These are phyloP conservation scores for Fomitopsis betulina DNA, from an alignment of 1,284 basidiomycete genomes.

Conservation along the genomic window DNA sequence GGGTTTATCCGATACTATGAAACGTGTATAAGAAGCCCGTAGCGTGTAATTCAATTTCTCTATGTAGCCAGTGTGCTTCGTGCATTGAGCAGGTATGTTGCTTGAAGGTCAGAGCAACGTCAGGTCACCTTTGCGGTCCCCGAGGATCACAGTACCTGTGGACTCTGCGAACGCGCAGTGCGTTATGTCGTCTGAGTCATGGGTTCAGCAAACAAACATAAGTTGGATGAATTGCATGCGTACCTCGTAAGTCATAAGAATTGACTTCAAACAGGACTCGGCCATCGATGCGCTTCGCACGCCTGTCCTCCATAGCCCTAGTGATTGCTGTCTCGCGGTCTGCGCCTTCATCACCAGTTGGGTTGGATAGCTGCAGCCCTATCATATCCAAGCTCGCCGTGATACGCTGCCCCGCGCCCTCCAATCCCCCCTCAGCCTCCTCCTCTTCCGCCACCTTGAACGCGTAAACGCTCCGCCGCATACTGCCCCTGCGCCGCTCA, in stretches of 20 bases:
- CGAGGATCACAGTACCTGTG: constrained; percentile 39
- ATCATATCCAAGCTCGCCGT: not conserved
- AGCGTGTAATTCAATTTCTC: not conserved
- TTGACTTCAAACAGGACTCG: constrained; percentile 34
- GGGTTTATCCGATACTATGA: not conserved
- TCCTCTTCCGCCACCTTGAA: constrained; percentile 21
- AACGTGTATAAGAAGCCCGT: not conserved
- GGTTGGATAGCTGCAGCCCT: too few relatives aligned
- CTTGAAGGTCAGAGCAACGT: not conserved
- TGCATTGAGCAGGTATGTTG: too few relatives aligned
- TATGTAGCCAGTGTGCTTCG: too few relatives aligned
- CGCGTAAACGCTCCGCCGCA: constrained; percentile 33
- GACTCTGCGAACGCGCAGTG: constrained; percentile 44
- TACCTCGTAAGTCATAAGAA: constrained; percentile 49
- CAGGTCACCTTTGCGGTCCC: constrained; percentile 38
- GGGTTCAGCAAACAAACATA: not conserved
- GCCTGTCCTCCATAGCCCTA: not conserved
- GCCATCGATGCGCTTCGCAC: constrained; percentile 23
- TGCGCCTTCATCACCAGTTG: too few relatives aligned
- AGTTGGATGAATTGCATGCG: constrained; percentile 5
- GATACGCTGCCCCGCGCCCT: not conserved
- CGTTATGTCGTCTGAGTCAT: constrained; percentile 39
- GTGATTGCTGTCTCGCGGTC: not conserved
- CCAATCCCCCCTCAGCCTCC: not conserved
- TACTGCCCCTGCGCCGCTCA: constrained; percentile 37